Evolutionary conservation across 768 basidiomycete genomes (phyloP), one percentile per base, ranked within the genome.

Genomic region (Cytidiella melzeri): DNA sequence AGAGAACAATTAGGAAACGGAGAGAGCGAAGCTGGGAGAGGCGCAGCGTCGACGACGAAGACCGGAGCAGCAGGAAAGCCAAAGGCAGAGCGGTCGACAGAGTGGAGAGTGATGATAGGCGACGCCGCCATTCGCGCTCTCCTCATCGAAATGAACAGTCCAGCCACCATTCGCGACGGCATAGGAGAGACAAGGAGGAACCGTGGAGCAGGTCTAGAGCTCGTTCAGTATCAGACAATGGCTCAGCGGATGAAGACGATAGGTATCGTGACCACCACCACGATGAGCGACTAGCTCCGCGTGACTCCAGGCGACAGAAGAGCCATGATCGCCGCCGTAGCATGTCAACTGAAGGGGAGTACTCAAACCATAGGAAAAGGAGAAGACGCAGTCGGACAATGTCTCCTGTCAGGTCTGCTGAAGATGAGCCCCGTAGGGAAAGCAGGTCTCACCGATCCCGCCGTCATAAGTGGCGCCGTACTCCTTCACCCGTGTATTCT

Each of bases 11-110:
- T 39, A 61, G 80, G 62, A 69, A 65, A 55, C 76, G 72, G 59
- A 69, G 71, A 51, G 73, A 73, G 45, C 60, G 75, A 53, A 69
- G 75, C 45, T 75, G 79, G 74, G 80, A 79, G 55, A 71, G 67
- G 23, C 71, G 72, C 70, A 73, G 71, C 48, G 73, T 69, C 15
- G 67, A 67, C 2, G 63, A 63, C 1, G 72, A 73, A 18, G 70
- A 69, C 7, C 64, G 64, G 21, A 58, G 58, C 15, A 67, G 68
- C 44, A 43, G 49, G 48, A 50, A 61, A 44, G 40, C 53, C 59
- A 57, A 51, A 56, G 53, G 50, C 50, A 66, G 71, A 46, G 67
- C 68, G 43, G 67, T 66, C 25, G 57, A 60, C 12, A 51, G 45
- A 28, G 48, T 50, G 46, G 57, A 53, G 15, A 55, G 53, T 39